Percentiles rank a stretch among this genome's conserved stretches.
These are phyloP conservation scores for Sphagnum tenellum DNA, from an alignment of 225 moss, liverwort and hornwort genomes.

Conservation along the genomic window DNA sequence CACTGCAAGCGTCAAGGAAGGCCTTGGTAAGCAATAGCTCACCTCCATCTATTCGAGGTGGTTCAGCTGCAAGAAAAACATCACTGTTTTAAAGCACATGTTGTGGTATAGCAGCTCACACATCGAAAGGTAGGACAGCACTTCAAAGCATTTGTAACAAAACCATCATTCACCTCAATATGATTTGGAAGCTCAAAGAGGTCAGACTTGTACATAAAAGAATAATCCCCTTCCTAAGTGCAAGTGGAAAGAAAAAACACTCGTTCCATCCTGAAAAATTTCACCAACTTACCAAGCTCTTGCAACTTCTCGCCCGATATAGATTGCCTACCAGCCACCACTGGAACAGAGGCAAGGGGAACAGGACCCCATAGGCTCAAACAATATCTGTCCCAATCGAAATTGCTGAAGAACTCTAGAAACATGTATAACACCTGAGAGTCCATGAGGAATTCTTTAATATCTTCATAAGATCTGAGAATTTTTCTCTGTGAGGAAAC, in stretches of 20 bases:
- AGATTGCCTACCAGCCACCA: constrained; percentile 13
- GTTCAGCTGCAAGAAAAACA: constrained; percentile 50
- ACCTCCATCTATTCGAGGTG: constrained; percentile 41
- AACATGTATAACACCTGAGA: constrained; percentile 72
- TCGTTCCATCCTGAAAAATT: neutral
- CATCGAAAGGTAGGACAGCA: neutral
- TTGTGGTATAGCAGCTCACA: constrained; percentile 12
- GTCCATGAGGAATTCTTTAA: neutral
- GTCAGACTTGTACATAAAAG: too few relatives aligned
- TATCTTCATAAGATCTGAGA: too few relatives aligned
- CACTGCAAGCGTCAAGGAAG: constrained; percentile 50
- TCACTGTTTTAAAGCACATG: constrained; percentile 33
- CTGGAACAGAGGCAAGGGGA: constrained; percentile 20
- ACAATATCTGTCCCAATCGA: constrained; percentile 75
- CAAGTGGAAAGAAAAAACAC: neutral
- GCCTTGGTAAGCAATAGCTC: constrained; percentile 55
- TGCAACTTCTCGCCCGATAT: constrained; percentile 2
- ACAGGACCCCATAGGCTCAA: constrained; percentile 69
- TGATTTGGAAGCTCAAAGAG: too few relatives aligned
- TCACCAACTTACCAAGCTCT: constrained; percentile 32
- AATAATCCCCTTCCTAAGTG: too few relatives aligned
- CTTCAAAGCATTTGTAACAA: neutral
- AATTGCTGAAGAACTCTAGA: constrained; percentile 75
- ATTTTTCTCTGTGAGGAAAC: too few relatives aligned
- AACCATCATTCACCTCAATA: too few relatives aligned